phyloP scores from a whole-genome alignment of 768 basidiomycete genomes.

The Lactarius sanguifluus region DNA sequence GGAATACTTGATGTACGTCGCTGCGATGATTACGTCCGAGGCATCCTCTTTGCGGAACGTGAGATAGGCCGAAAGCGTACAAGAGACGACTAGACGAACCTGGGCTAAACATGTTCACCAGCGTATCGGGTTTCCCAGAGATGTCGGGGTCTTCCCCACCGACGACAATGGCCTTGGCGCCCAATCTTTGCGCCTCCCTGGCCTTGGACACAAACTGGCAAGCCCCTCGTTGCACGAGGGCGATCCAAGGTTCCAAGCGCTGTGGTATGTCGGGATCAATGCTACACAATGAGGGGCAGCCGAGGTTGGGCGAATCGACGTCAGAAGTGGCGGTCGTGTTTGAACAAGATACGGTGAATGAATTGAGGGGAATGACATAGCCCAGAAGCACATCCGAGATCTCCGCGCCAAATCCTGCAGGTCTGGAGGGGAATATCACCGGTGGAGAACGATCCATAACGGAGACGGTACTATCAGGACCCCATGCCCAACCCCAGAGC shows the following conservation, averaged over 20 bases:
- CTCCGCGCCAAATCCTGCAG: slow-evolving; percentile 76
- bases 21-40: slow-evolving; percentile 77
- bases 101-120: slow-evolving; percentile 92
- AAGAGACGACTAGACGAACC: slow-evolving; percentile 46
- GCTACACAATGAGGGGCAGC: slow-evolving; percentile 69
- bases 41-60: slow-evolving; percentile 62
- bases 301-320: slow-evolving; percentile 44
- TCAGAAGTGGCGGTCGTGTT: slow-evolving; percentile 25
- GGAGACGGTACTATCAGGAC: slow-evolving; percentile 53
- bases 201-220: slow-evolving; percentile 93
- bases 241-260: slow-evolving; percentile 78
- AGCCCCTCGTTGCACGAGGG: slow-evolving; percentile 82
- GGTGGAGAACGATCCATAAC: slow-evolving; percentile 74
- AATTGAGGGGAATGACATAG: slow-evolving; percentile 40
- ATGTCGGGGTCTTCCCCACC: slow-evolving; percentile 74
- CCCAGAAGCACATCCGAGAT: slow-evolving; percentile 51
- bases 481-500: slow-evolving; percentile 44
- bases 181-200: slow-evolving; percentile 49
- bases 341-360: slow-evolving; percentile 46
- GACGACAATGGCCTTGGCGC: slow-evolving; percentile 88
- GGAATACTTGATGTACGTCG: slow-evolving; percentile 84
- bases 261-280: slow-evolving; percentile 56
- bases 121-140: slow-evolving; percentile 66
- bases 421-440: slow-evolving; percentile 66
- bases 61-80: slow-evolving; percentile 13